phyloP scores from a whole-genome alignment of 805 yeast species.

The Yamadazyma tumulicola region DNA sequence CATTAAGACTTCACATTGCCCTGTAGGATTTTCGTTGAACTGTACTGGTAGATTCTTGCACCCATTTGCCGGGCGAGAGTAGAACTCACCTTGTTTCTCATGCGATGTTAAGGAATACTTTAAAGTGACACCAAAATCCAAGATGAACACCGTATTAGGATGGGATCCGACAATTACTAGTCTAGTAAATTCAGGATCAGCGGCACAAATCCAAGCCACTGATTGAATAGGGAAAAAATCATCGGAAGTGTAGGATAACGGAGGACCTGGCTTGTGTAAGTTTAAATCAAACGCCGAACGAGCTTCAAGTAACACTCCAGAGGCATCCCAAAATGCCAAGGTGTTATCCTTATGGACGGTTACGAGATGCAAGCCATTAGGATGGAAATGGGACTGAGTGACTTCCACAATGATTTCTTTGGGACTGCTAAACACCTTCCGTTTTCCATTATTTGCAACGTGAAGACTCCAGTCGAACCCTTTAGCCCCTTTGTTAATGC shows the following conservation, averaged over 20 bases:
- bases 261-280: slow-evolving; percentile 50
- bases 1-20: slow-evolving; percentile 23
- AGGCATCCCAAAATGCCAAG: slow-evolving; percentile 90
- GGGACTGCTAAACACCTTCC: slow-evolving; percentile 35
- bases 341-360: slow-evolving; percentile 82
- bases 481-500: slow-evolving; percentile 62
- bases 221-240: slow-evolving; percentile 44
- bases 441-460: slow-evolving; percentile 37
- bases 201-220: slow-evolving; percentile 74
- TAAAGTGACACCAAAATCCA: slow-evolving; percentile 80
- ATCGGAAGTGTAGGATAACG: slow-evolving; percentile 11
- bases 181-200: slow-evolving; percentile 77
- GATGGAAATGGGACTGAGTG: slow-evolving; percentile 74
- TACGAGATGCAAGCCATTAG: slow-evolving; percentile 82
- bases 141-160: slow-evolving; percentile 36
- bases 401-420: slow-evolving; percentile 32
- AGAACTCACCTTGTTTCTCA: slow-evolving; percentile 76
- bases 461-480: slow-evolving; percentile 43
- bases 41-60: slow-evolving; percentile 25
- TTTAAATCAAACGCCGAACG: slow-evolving; percentile 65
- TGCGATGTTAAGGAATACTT: slow-evolving; percentile 78
- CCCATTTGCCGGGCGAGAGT: slow-evolving; percentile 54
- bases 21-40: slow-evolving; percentile 17
- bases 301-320: slow-evolving; percentile 72
- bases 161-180: slow-evolving; percentile 57